Evolutionary conservation across 2,329 filamentous ascomycete species (phyloP), one percentile per base, ranked within the genome.

Genomic region (Lasiodiplodia citricola): DNA sequence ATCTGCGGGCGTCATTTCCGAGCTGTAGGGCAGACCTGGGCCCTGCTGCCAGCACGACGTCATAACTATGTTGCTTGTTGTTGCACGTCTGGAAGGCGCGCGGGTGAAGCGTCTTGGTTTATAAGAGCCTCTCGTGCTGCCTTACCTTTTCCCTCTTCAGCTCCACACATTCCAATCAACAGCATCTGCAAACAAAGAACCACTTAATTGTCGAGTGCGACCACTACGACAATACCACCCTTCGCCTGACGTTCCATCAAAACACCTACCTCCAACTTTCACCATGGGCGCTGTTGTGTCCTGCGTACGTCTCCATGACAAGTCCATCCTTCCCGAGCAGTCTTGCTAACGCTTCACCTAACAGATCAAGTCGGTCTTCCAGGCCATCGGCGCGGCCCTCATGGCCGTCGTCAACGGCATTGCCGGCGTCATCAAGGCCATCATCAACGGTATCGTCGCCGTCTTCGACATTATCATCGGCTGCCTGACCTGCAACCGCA

Each of bases 271-370:
- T 71, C 67, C 73, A 71, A 70, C 75, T 70, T 71, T 73, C 72
- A 90, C 80, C 74, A 95, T 96, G 92, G 92, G 92, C 83, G 92
- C 91, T 81, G 90, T 96, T 76, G 85, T 93, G 73, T 94, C 92
- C 79, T 94, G 92, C 79, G 92, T 95, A 92, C 76, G 91, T 87
- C 64, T 25, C 44, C 28, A 52, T 55, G n/a, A n/a, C 50, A 52
- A 25, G 23, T 37, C 4, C 21, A 28, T 25, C 35, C 60, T 31
- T 14, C 28, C 13, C 21, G 10, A 25, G 18, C 18, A n/a, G 37
- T 60, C 38, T 57, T 35, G 47, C 75, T 78, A 73, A 79, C 71
- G 71, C 7, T 13, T 14, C 5, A 10, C 31, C 8, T 35, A 13
- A 21, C 70, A 82, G 80, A 80, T 83, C 74, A 72, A 80, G 67